These are phyloP conservation scores for Passalora sequoiae DNA, from an alignment of 2,329 filamentous ascomycete species.

Conservation along the genomic window DNA sequence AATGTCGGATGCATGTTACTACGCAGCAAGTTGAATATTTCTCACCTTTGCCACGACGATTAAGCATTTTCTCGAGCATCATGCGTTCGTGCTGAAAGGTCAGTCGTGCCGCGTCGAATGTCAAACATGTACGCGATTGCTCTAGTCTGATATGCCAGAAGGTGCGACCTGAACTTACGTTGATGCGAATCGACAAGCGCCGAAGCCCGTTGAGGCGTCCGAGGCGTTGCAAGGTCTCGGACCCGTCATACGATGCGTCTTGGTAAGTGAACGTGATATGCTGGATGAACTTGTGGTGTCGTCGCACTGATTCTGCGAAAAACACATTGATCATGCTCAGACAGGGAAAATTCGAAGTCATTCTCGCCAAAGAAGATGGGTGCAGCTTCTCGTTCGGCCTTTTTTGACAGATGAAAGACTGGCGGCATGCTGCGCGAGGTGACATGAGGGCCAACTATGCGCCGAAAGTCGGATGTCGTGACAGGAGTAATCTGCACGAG, in stretches of 20 bases:
- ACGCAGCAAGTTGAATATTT: neutral
- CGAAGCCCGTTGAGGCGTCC: conserved; percentile 16
- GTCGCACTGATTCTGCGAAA: neutral
- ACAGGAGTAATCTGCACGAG: conserved; percentile 17
- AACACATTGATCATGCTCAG: neutral
- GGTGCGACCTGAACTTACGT: too few relatives aligned
- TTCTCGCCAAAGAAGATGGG: conserved; percentile 24
- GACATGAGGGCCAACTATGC: neutral
- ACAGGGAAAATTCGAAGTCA: conserved; percentile 7
- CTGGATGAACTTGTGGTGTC: conserved; percentile 11
- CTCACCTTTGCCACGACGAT: neutral
- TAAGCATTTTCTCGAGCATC: conserved; percentile 13
- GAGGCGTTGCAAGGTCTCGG: conserved; percentile 6
- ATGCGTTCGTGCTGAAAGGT: too few relatives aligned
- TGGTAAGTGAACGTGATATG: conserved; percentile 5
- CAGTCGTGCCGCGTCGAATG: too few relatives aligned
- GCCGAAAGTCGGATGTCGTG: neutral
- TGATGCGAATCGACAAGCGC: conserved; percentile 25
- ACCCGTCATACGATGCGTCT: neutral
- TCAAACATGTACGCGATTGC: too few relatives aligned
- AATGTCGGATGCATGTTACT: neutral
- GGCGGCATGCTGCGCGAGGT: conserved; percentile 8
- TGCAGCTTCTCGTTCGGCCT: conserved; percentile 21
- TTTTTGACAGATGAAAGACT: conserved; percentile 12
- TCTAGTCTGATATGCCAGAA: too few relatives aligned